phyloP scores from a whole-genome alignment of 164 flowering plant genomes.

The Aristolochia contorta region DNA sequence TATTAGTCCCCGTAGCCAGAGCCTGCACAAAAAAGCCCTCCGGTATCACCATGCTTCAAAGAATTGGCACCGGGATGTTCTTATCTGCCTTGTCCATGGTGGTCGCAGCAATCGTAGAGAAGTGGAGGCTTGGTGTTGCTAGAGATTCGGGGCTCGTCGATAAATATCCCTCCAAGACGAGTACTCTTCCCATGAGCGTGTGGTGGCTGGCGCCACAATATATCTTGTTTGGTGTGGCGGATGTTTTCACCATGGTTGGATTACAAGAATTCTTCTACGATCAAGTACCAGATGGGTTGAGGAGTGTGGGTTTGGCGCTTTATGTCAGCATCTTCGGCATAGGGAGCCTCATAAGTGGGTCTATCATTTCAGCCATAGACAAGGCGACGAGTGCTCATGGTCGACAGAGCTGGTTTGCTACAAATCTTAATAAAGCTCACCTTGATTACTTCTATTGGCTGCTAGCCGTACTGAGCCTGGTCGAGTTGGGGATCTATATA shows the following conservation, averaged over 20 bases:
- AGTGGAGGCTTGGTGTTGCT: slow-evolving; percentile 1
- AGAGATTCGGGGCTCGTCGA: neutral
- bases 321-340: slow-evolving; percentile 3
- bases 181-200: slow-evolving; percentile 5
- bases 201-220: slow-evolving; percentile 10
- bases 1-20: neutral
- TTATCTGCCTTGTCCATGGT: neutral
- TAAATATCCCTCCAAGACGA: neutral
- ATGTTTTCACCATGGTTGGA: slow-evolving; percentile 4
- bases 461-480: too few relatives aligned
- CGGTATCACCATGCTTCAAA: slow-evolving; percentile 4
- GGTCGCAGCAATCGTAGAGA: slow-evolving; percentile 5
- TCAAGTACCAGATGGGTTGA: slow-evolving; percentile 6
- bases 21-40: neutral
- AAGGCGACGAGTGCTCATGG: too few relatives aligned
- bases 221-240: slow-evolving; percentile 2
- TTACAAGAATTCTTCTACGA: slow-evolving; percentile 8
- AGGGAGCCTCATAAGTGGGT: slow-evolving; percentile 4
- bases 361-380: too few relatives aligned
- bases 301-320: slow-evolving; percentile 3
- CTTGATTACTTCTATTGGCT: too few relatives aligned
- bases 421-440: too few relatives aligned
- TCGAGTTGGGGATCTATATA: too few relatives aligned
- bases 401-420: too few relatives aligned
- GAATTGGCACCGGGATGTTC: slow-evolving; percentile 2